Conservation (phyloP, 1,284 basidiomycete genomes). For the Acaromyces ingoldii region DNA sequence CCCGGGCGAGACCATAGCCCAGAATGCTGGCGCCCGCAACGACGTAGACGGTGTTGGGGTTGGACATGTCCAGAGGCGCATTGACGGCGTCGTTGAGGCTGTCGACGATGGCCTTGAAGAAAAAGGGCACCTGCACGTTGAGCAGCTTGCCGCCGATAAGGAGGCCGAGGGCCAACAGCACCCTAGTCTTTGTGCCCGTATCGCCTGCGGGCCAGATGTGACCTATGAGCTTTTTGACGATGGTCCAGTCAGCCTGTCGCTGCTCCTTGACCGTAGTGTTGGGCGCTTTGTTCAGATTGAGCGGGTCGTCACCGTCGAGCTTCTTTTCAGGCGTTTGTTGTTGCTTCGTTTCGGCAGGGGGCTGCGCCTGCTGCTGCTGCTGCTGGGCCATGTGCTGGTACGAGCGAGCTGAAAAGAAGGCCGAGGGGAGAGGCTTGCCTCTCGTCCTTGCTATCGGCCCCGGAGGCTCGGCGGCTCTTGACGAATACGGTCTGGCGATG, state of each 20-base stretch:
- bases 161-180: conserved; percentile 74
- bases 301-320: conserved; percentile 32
- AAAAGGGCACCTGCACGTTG: conserved; percentile 93
- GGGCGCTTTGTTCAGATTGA: conserved; percentile 24
- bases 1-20: conserved; percentile 83
- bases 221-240: conserved; percentile 57
- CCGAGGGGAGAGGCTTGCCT: no score
- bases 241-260: conserved; percentile 55
- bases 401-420: no score
- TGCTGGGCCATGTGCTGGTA: no score
- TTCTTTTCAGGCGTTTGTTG: conserved; percentile 11
- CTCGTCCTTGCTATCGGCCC: no score
- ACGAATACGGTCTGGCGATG: no score
- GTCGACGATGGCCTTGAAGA: conserved; percentile 91
- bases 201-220: conserved; percentile 62
- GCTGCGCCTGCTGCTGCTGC: no score
- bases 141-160: conserved; percentile 77
- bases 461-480: no score
- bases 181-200: conserved; percentile 60
- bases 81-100: conserved; percentile 61
- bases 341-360: neutral
- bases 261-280: conserved; percentile 32
- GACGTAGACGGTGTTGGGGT: conserved; percentile 78
- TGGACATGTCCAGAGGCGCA: conserved; percentile 63
- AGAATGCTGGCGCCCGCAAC: conserved; percentile 81